A percentile compares a stretch with the other conserved stretches of the same genome.
phyloP scores from a whole-genome alignment of 495 filamentous ascomycete genomes.

The Talaromyces adpressus region DNA sequence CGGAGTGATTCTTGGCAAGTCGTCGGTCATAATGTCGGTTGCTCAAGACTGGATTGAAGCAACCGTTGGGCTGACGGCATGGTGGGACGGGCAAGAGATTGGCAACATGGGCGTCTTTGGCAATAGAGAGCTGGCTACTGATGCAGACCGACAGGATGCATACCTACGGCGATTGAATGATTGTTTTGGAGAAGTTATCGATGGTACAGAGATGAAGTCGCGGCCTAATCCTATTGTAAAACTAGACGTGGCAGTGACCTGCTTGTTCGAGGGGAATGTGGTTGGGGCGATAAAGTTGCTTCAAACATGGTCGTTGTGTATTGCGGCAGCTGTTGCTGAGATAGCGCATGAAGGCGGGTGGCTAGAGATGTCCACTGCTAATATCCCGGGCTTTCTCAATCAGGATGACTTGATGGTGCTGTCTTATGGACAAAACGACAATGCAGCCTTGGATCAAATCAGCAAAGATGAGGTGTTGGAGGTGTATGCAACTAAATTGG shows the following conservation, averaged over 20 bases:
- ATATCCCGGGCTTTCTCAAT: slow-evolving; percentile 37
- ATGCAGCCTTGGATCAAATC: slow-evolving; percentile 14
- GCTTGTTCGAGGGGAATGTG: slow-evolving; percentile 68
- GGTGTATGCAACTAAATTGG: slow-evolving; percentile 57
- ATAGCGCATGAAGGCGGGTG: slow-evolving; percentile 68
- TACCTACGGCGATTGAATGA: slow-evolving; percentile 47
- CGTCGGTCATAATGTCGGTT: slow-evolving; percentile 57
- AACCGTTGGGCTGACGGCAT: slow-evolving; percentile 67
- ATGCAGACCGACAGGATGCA: slow-evolving; percentile 37
- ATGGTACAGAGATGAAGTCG: slow-evolving; percentile 32
- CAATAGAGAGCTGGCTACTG: slow-evolving; percentile 18
- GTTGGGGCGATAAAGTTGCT: slow-evolving; percentile 68
- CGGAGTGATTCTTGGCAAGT: slow-evolving; percentile 63
- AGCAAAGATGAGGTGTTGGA: slow-evolving; percentile 63
- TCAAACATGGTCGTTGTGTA: slow-evolving; percentile 66
- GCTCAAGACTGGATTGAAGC: slow-evolving; percentile 86
- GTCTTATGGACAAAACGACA: slow-evolving; percentile 38
- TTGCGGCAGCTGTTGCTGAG: slow-evolving; percentile 72
- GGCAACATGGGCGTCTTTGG: slow-evolving; percentile 8
- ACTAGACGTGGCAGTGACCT: slow-evolving; percentile 72
- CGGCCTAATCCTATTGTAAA: slow-evolving; percentile 63
- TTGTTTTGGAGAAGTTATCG: slow-evolving; percentile 43
- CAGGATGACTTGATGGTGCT: slow-evolving; percentile 58
- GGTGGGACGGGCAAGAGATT: slow-evolving; percentile 79
- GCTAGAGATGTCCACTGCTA: slow-evolving; percentile 39